Conservation (phyloP, 108 stramenopile species). For the Fragilariopsis cylindrus region DNA sequence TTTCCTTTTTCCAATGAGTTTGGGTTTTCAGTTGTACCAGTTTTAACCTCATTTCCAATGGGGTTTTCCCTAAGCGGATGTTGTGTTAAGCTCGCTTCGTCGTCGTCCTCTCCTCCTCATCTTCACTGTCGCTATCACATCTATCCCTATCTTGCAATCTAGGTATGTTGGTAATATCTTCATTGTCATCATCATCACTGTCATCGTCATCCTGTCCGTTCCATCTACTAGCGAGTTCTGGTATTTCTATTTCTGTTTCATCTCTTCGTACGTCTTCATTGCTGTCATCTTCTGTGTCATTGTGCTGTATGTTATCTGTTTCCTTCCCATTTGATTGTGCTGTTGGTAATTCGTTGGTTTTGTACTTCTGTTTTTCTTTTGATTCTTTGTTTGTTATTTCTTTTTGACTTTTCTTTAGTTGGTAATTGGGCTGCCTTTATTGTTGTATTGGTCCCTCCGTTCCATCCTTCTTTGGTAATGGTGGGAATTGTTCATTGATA, state of each 20-base stretch:
- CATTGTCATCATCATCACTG: constrained; percentile 4
- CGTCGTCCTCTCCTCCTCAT: constrained; percentile 1
- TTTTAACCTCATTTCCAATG: constrained; percentile 32
- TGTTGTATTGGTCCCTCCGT: too few relatives aligned
- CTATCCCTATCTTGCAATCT: constrained; percentile 56
- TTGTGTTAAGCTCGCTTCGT: too few relatives aligned
- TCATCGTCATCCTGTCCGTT: neutral
- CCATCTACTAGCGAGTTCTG: constrained; percentile 22
- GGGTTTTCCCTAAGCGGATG: neutral
- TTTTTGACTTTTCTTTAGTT: too few relatives aligned
- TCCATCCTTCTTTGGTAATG: too few relatives aligned
- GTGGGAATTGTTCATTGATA: too few relatives aligned
- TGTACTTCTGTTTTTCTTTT: too few relatives aligned
- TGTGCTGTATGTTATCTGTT: too few relatives aligned
- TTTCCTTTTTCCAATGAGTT: constrained; percentile 45
- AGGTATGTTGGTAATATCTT: constrained; percentile 47
- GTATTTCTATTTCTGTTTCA: constrained; percentile 30
- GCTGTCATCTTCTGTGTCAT: constrained; percentile 57
- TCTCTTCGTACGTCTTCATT: constrained; percentile 15
- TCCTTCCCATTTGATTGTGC: too few relatives aligned
- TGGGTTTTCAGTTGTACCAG: constrained; percentile 33
- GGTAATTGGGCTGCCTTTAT: too few relatives aligned
- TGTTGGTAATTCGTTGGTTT: too few relatives aligned
- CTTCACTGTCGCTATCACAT: constrained; percentile 49
- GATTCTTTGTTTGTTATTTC: too few relatives aligned